Evolutionary conservation across 2,329 filamentous ascomycete species (phyloP).

Genomic region (Coniochaeta ligniaria): DNA sequence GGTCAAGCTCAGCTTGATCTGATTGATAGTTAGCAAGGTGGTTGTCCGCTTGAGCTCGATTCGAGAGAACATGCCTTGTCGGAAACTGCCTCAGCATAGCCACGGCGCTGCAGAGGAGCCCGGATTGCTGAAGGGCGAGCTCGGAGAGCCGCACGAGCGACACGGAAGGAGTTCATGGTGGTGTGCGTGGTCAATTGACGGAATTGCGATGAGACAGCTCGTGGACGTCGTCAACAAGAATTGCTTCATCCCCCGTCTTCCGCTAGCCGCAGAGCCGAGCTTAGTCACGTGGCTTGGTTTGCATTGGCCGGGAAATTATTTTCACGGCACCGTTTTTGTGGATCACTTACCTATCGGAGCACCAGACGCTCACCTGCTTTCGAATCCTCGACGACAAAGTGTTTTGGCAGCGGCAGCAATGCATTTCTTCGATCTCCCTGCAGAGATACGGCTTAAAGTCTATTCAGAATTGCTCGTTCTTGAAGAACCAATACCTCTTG

Average conservation of each 20-base stretch:
- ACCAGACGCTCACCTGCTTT: neutral
- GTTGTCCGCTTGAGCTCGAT: conserved; percentile 3
- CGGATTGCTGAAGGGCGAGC: conserved; percentile 72
- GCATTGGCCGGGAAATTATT: neutral
- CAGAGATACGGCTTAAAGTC: neutral
- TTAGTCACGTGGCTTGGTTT: neutral
- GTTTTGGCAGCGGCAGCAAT: neutral
- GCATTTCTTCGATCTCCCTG: neutral
- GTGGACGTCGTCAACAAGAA: conserved; percentile 37
- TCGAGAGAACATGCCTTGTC: conserved; percentile 59
- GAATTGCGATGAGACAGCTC: conserved; percentile 33
- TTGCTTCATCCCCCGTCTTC: conserved; percentile 23
- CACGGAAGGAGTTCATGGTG: conserved; percentile 90
- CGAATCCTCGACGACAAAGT: neutral
- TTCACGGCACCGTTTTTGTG: neutral
- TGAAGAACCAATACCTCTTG: neutral
- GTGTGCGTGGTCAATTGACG: conserved; percentile 41
- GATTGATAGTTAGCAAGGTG: conserved; percentile 17
- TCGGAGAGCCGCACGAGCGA: conserved; percentile 84
- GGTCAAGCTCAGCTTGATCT: conserved; percentile 96
- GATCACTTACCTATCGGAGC: neutral
- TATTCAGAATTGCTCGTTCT: neutral
- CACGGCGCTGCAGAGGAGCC: conserved; percentile 73
- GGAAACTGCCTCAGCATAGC: conserved; percentile 80
- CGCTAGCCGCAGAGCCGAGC: conserved; percentile 6